Evolutionary conservation across 2,329 filamentous ascomycete species (phyloP).

Genomic region (Thielaviopsis cerberus): DNA sequence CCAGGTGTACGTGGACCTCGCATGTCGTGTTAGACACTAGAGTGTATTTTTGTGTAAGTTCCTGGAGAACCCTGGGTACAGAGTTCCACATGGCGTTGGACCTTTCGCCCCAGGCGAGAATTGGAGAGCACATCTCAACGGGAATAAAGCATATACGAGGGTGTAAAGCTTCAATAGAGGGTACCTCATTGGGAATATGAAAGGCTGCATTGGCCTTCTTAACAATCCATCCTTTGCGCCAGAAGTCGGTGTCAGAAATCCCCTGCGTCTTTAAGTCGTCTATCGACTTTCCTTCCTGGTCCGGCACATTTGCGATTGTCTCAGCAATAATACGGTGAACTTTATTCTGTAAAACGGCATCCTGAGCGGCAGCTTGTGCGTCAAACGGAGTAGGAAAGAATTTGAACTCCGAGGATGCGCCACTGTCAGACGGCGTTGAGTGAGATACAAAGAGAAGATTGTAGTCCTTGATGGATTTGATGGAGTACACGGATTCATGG

Average conservation of each 20-base stretch:
- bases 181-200: constrained; percentile 16
- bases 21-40: constrained; percentile 21
- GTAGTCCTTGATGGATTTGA: background rate
- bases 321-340: constrained; percentile 16
- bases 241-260: constrained; percentile 18
- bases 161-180: constrained; percentile 5
- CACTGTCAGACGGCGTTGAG: background rate
- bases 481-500: background rate
- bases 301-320: constrained; percentile 13
- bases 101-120: constrained; percentile 16
- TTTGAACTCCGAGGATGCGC: background rate
- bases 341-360: constrained; percentile 12
- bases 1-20: constrained; percentile 23
- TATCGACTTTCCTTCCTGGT: constrained; percentile 16
- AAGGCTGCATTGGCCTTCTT: constrained; percentile 24
- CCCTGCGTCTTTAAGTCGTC: constrained; percentile 15
- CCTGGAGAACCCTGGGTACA: background rate
- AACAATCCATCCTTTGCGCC: constrained; percentile 22
- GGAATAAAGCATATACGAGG: constrained; percentile 19
- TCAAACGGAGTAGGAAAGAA: background rate
- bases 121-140: constrained; percentile 22
- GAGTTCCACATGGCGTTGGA: constrained; percentile 1
- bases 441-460: background rate
- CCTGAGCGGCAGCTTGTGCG: background rate
- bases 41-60: background rate